Conservation (phyloP, 2,329 filamentous ascomycete genomes). For the Colletotrichum costaricense region DNA sequence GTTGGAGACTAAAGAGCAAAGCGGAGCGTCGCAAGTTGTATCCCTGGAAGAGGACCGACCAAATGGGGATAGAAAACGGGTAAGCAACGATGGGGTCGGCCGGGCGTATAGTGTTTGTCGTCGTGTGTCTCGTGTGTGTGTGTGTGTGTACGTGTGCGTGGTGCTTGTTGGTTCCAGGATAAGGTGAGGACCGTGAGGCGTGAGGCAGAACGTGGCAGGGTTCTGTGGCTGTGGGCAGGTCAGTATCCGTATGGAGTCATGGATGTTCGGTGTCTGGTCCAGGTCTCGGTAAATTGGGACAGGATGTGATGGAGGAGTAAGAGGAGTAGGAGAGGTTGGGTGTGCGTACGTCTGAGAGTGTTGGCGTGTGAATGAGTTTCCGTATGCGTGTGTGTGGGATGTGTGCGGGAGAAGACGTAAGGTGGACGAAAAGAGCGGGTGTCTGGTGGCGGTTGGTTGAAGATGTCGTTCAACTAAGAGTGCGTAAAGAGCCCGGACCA, state of each 20-base stretch:
- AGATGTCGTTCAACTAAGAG: constrained; percentile 36
- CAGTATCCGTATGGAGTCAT: neutral
- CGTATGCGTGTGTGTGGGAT: too few relatives aligned
- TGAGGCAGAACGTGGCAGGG: neutral
- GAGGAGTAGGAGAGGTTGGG: neutral
- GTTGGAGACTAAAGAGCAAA: constrained; percentile 14
- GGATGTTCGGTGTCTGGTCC: neutral
- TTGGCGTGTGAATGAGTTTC: too few relatives aligned
- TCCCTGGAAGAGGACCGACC: neutral
- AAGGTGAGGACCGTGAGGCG: neutral
- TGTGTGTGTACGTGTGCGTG: neutral
- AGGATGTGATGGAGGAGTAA: constrained; percentile 14
- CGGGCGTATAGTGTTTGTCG: neutral
- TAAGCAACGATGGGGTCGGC: constrained; percentile 19
- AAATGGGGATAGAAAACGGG: neutral
- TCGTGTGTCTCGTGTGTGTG: neutral
- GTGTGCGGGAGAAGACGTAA: neutral
- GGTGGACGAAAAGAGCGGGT: too few relatives aligned
- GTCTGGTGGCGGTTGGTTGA: constrained; percentile 28
- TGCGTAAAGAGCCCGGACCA: constrained; percentile 22
- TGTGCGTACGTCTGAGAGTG: neutral
- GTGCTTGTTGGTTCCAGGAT: constrained; percentile 4
- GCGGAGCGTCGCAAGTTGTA: constrained; percentile 8
- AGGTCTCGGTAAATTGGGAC: neutral
- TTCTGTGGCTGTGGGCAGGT: neutral